phyloP scores from a whole-genome alignment of 1,284 basidiomycete genomes.

The Phellinidium pouzarii region DNA sequence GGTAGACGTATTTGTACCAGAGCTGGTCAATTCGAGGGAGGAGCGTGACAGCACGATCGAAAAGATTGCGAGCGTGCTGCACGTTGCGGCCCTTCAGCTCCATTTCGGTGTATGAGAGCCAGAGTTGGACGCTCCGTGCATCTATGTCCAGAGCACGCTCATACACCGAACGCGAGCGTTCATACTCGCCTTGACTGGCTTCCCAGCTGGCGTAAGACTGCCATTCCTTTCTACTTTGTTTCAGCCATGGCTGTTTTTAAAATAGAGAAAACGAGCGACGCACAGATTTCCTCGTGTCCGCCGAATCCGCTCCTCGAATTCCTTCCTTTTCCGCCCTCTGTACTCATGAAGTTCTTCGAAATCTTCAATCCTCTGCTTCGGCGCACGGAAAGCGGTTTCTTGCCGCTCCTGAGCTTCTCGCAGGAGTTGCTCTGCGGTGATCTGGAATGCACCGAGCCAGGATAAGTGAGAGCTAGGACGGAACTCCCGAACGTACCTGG shows the following conservation, averaged over 20 bases:
- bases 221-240: slow-evolving; percentile 62
- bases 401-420: slow-evolving; percentile 98
- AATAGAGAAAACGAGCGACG: slow-evolving; percentile 20
- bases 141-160: slow-evolving; percentile 97
- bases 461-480: slow-evolving; percentile 12
- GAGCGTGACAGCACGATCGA: slow-evolving; percentile 93
- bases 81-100: slow-evolving; percentile 97
- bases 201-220: slow-evolving; percentile 81
- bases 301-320: slow-evolving; percentile 94
- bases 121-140: slow-evolving; percentile 81
- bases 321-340: slow-evolving; percentile 88
- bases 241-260: slow-evolving; percentile 12
- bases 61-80: slow-evolving; percentile 93
- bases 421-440: slow-evolving; percentile 95
- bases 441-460: slow-evolving; percentile 41
- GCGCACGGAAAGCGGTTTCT: slow-evolving; percentile 84
- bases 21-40: slow-evolving; percentile 92
- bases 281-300: slow-evolving; percentile 84
- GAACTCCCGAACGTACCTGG: slow-evolving; percentile 44
- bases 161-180: slow-evolving; percentile 88
- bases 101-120: slow-evolving; percentile 97
- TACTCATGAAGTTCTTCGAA: slow-evolving; percentile 97
- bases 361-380: slow-evolving; percentile 94
- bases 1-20: slow-evolving; percentile 99
- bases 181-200: slow-evolving; percentile 95